These are phyloP conservation scores for Irpex lacteus DNA, from an alignment of 1,284 basidiomycete species.

Conservation along the genomic window DNA sequence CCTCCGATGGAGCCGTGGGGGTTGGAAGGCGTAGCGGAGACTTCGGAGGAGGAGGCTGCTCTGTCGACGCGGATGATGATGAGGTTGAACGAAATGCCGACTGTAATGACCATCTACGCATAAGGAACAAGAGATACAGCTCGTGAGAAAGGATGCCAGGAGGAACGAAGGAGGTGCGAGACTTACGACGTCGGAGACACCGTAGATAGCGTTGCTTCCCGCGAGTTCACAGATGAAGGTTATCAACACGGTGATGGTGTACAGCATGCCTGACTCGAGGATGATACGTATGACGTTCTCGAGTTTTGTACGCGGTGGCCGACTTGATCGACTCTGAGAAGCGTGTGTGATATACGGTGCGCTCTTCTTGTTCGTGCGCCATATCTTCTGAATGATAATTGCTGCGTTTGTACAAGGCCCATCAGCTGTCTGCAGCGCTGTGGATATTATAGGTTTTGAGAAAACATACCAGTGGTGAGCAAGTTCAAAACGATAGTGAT, in stretches of 20 bases:
- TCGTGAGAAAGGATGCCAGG: neutral
- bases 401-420: neutral
- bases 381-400: slow-evolving; percentile 13
- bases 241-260: slow-evolving; percentile 11
- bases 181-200: slow-evolving; percentile 14
- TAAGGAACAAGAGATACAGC: neutral
- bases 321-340: neutral
- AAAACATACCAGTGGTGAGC: slow-evolving; percentile 12
- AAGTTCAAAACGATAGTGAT: slow-evolving; percentile 14
- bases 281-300: slow-evolving; percentile 15
- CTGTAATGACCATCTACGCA: slow-evolving; percentile 9
- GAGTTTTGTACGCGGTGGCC: slow-evolving; percentile 7
- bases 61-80: slow-evolving; percentile 18
- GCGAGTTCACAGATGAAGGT: slow-evolving; percentile 13
- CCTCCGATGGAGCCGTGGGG: neutral
- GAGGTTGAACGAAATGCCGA: slow-evolving; percentile 19
- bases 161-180: neutral
- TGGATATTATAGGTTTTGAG: neutral
- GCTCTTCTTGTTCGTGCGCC: slow-evolving; percentile 9
- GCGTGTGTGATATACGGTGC: neutral
- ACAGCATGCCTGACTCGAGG: slow-evolving; percentile 15
- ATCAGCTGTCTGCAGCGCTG: too few relatives aligned
- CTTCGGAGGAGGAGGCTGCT: neutral
- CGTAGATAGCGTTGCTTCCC: slow-evolving; percentile 16
- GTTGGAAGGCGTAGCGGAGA: neutral